Evolutionary conservation across 148 eudicot genomes (phyloP), one percentile per base, ranked within the genome.

Genomic region (Talinum fruticosum): DNA sequence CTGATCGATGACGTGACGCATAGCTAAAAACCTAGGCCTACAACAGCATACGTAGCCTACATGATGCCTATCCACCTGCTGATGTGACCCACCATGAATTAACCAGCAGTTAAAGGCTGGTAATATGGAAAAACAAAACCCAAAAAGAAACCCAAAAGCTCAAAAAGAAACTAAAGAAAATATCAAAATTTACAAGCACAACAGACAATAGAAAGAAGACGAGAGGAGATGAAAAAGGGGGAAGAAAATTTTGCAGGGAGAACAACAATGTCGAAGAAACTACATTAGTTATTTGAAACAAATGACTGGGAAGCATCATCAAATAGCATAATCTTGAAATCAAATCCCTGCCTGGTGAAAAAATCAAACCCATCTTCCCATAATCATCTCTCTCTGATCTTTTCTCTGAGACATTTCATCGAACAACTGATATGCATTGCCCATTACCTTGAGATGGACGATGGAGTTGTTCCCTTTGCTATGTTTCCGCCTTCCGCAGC

Each of bases 361-460:
- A 29, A 10, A 13, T 30, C 19, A 30, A 18, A 65, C 37, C 36
- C 30, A 64, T 12, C 3, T 2, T 51, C 23, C 57, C 15, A 28
- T 10, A 29, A 16, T 64, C 34, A 64, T 64, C 30, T 33, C 8
- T 10, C 13, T 51, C 28, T 32, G 65, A 30, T 23, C 30, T 47
- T 28, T 44, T 61, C 73, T 34, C 15, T 29, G 6, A 26, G 3
- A 24, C 41, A 75, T 74, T 51, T 53, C 44, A 19, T 65, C 81
- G 38, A 79, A 72, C 66, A 72, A 24, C 5, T 32, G 0, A 8
- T 23, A 18, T n/a, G 65, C 79, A 78, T 69, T 19, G 13, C 18
- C 66, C 32, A 12, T 57, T 82, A 93, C 98, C 96, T 93, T 89
- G 47, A 93, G 88, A 85, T 93, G 91, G 57, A 93, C 92, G 66